Evolutionary conservation across 2,329 filamentous ascomycete genomes (phyloP).

Genomic region (Colletotrichum euphorbiae): DNA sequence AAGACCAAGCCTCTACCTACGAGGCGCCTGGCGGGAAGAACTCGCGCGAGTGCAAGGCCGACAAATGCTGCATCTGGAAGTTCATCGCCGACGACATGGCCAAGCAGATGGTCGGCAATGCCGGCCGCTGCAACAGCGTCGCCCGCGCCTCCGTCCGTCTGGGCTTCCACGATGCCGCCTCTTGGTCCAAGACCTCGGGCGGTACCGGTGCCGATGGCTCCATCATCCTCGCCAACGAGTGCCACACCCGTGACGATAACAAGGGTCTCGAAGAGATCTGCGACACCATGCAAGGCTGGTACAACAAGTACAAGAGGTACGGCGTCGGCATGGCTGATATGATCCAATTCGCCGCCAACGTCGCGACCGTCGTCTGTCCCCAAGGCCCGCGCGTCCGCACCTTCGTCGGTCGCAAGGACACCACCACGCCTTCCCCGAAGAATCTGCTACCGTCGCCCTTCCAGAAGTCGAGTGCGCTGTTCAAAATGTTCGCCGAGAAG

Average conservation of each 20-base stretch:
- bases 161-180: slow-evolving; percentile 61
- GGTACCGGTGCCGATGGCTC: slow-evolving; percentile 61
- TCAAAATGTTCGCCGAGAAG: slow-evolving; percentile 63
- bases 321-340: slow-evolving; percentile 65
- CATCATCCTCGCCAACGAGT: slow-evolving; percentile 54
- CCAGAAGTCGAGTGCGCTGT: slow-evolving; percentile 59
- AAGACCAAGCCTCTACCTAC: slow-evolving; percentile 38
- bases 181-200: slow-evolving; percentile 53
- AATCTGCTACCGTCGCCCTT: slow-evolving; percentile 57
- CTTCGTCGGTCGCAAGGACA: slow-evolving; percentile 64
- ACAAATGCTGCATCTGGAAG: slow-evolving; percentile 60
- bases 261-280: slow-evolving; percentile 60
- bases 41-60: slow-evolving; percentile 48
- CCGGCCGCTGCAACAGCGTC: slow-evolving; percentile 55
- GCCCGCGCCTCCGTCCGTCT: slow-evolving; percentile 59
- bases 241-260: slow-evolving; percentile 56
- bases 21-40: slow-evolving; percentile 41
- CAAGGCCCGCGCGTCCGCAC: slow-evolving; percentile 61
- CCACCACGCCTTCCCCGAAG: slow-evolving; percentile 50
- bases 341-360: slow-evolving; percentile 63
- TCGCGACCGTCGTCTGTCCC: slow-evolving; percentile 61
- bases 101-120: slow-evolving; percentile 50
- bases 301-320: slow-evolving; percentile 54
- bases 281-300: slow-evolving; percentile 52
- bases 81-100: slow-evolving; percentile 56